phyloP scores from a whole-genome alignment of 768 basidiomycete genomes.

The Termitomyces sp. region DNA sequence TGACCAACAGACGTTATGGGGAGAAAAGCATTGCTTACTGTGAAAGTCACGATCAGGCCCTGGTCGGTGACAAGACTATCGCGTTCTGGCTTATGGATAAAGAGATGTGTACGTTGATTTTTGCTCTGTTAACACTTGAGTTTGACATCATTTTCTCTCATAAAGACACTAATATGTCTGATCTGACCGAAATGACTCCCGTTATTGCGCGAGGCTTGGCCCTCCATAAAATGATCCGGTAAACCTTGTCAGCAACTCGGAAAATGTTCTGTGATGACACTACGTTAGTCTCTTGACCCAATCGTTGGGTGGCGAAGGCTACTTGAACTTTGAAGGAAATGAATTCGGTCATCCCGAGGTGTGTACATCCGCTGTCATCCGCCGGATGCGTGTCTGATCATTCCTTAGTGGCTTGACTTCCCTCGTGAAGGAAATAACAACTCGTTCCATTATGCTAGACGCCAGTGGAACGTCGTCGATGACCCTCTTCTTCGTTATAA shows the following conservation, averaged over 20 bases:
- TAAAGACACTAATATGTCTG: constrained; percentile 91
- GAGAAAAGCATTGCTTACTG: constrained; percentile 93
- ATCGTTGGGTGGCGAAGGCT: constrained; percentile 93
- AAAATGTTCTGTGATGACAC: background rate
- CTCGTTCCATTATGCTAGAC: constrained; percentile 95
- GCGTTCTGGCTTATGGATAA: constrained; percentile 99
- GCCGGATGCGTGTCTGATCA: constrained; percentile 2
- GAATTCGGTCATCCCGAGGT: constrained; percentile 99
- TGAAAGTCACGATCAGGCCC: constrained; percentile 96
- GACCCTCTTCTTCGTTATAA: constrained; percentile 84
- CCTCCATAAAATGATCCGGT: constrained; percentile 98
- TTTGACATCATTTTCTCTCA: background rate
- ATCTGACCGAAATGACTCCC: constrained; percentile 76
- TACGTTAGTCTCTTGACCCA: constrained; percentile 75
- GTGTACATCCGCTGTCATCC: constrained; percentile 13
- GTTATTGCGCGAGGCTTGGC: constrained; percentile 86
- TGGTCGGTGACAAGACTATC: constrained; percentile 97
- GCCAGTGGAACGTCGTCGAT: constrained; percentile 95
- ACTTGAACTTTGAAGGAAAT: constrained; percentile 96
- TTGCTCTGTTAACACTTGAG: background rate
- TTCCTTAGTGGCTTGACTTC: constrained; percentile 93
- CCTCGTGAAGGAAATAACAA: constrained; percentile 94
- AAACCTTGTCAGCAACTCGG: constrained; percentile 10
- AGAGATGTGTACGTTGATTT: constrained; percentile 87
- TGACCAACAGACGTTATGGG: constrained; percentile 83